Base-by-base conservation (phyloP, 129 eudicot species). In the Chrysanthemum lavandulifolium region DNA sequence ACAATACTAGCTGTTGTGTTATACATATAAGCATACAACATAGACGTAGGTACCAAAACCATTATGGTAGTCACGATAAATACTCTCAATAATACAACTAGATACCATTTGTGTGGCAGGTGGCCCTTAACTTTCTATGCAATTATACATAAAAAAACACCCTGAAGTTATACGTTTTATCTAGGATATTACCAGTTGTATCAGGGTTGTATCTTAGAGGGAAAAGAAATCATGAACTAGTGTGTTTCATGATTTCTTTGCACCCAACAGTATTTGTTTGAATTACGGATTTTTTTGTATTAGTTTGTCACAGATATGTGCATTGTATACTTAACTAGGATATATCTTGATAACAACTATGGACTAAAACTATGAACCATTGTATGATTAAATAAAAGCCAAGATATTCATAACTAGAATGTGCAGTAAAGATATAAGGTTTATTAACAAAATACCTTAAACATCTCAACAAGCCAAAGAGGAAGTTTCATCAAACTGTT, bases 401-500 rank as follows among this genome's bases (percentile, higher is more conserved):
- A 29, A 29, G 31, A 29, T 65, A 19, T 49, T 15, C 11, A 55
- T 3, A 56, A 56, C 16, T 18, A 59, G 58, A 47, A 59, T 47
- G 59, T 61, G 10, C 59, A 23, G 27, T 60, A 74, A 40, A 14
- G 19, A 21, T 40, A 36, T 40, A n/a, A 73, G 55, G 2, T 8
- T 70, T 19, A 61, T 71, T 27, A 67, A 43, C n/a, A 49, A 33
- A 29, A 29, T 87, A 94, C 98, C 98, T 95, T 95, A 81, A 95
- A 95, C 78, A 82, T 81, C 50, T 85, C 82, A 65, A 95, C 96
- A 76, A 95, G 76, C 97, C 99, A 95, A 71, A 90, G 96, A 75
- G 99, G 99, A 78, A 95, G 86, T 76, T 90, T 97, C 56, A 95
- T 84, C 54, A 80, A 89, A 53, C 91, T 80, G 83, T 95, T 94